Percentiles rank a stretch among this genome's conserved stretches.
Evolutionary conservation across 192 early-diverging fungal species (phyloP).

Genomic region (Rhizoclosmatium globosum): DNA sequence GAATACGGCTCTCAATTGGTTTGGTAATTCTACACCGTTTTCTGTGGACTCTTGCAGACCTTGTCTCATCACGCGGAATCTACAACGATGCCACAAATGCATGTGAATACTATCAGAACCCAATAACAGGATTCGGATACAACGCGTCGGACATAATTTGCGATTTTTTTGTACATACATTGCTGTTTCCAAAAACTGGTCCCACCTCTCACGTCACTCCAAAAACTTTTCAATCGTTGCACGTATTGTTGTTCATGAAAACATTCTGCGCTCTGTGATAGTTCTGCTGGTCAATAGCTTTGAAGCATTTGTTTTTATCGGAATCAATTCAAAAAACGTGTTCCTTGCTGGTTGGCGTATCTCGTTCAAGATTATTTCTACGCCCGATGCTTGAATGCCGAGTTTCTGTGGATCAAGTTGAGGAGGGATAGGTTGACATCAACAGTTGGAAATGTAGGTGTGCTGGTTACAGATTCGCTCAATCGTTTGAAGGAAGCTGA

Average conservation of each 20-base stretch:
- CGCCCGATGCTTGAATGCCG: conserved; percentile 4
- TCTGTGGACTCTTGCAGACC: neutral
- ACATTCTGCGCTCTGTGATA: neutral
- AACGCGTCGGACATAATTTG: neutral
- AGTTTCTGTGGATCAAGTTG: neutral
- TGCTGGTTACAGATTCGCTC: too few relatives aligned
- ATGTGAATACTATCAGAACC: neutral
- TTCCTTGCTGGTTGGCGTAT: conserved; percentile 1
- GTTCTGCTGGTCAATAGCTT: neutral
- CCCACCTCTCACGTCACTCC: too few relatives aligned
- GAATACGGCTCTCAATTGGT: neutral
- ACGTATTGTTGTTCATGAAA: neutral
- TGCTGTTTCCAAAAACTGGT: neutral
- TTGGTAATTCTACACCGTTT: neutral
- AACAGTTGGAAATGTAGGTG: too few relatives aligned
- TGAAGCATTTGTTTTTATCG: neutral
- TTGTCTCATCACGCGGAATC: neutral
- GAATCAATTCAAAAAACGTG: neutral
- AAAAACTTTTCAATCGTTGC: neutral
- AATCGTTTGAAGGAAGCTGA: too few relatives aligned
- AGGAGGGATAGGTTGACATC: too few relatives aligned
- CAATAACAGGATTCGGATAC: neutral
- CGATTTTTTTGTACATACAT: neutral
- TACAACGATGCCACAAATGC: neutral
- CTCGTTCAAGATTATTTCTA: neutral